Conservation (phyloP, 345 rosid genomes). For the Durio zibethinus region DNA sequence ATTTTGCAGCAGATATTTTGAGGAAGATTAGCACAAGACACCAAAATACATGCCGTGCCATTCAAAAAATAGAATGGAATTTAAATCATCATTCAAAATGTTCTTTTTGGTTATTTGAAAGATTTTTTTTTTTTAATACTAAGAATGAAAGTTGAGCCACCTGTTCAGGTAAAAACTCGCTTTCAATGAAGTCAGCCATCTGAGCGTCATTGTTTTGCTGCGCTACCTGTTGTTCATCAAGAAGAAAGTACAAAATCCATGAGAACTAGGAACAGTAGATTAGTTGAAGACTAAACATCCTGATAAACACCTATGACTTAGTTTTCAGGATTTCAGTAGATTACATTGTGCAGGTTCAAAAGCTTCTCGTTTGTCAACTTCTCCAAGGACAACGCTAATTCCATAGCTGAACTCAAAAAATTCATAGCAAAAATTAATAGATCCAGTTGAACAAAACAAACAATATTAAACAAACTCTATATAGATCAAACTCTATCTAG, state of each 20-base stretch:
- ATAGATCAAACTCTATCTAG: not conserved
- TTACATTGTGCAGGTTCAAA: constrained; percentile 59
- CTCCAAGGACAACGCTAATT: constrained; percentile 77
- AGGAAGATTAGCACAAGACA: not conserved
- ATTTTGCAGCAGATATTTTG: not conserved
- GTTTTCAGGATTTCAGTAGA: no score
- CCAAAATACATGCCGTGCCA: not conserved
- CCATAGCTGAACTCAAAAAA: constrained; percentile 65
- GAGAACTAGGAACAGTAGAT: not conserved
- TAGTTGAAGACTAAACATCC: not conserved
- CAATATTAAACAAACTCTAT: not conserved
- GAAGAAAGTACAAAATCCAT: not conserved
- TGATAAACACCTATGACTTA: not conserved
- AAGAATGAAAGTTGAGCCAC: constrained; percentile 21
- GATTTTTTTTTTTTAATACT: not conserved
- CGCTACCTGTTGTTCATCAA: constrained; percentile 57
- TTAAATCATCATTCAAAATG: not conserved
- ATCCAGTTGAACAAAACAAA: not conserved
- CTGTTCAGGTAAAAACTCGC: constrained; percentile 69
- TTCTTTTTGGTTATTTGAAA: not conserved
- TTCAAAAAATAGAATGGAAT: not conserved
- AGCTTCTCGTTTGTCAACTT: constrained; percentile 87
- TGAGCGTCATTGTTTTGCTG: constrained; percentile 57
- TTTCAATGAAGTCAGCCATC: constrained; percentile 65
- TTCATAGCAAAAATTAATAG: not conserved